Evolutionary conservation across 768 basidiomycete species (phyloP).

Genomic region (Udeniomyces megalosporus): DNA sequence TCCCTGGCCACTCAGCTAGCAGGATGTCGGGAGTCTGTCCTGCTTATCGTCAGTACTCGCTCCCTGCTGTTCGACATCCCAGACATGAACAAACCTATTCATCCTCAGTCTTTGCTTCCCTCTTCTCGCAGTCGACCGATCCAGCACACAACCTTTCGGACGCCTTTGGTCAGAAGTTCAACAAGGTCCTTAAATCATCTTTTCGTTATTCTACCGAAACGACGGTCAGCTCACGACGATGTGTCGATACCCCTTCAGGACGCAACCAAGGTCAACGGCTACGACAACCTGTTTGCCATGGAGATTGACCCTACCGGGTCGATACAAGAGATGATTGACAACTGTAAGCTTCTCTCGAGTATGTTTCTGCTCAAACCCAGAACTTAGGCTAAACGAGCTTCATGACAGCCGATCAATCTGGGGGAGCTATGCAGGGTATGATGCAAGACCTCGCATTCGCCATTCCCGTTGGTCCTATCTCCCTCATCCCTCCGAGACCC

Average conservation of each 20-base stretch:
- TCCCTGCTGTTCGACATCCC: too few species aligned
- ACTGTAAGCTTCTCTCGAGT: conserved; percentile 42
- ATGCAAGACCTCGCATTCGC: conserved; percentile 99
- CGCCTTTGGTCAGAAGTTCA: conserved; percentile 97
- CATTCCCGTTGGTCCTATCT: conserved; percentile 40
- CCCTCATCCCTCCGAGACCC: too few species aligned
- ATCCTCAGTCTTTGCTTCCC: background rate
- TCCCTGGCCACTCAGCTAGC: conserved; percentile 95
- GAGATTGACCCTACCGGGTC: conserved; percentile 97
- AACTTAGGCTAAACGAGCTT: background rate
- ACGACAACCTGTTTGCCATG: conserved; percentile 93
- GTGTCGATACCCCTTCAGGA: too few species aligned
- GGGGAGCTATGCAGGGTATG: conserved; percentile 87
- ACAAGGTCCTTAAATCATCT: too few species aligned
- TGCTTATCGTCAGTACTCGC: conserved; percentile 61
- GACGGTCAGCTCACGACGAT: background rate
- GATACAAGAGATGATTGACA: conserved; percentile 98
- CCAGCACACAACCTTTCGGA: conserved; percentile 99
- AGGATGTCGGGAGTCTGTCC: conserved; percentile 75
- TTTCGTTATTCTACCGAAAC: background rate
- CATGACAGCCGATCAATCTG: conserved; percentile 18
- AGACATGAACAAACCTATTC: too few species aligned
- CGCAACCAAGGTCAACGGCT: conserved; percentile 93
- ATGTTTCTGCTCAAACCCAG: background rate
- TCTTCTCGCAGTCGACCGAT: conserved; percentile 66